These are phyloP conservation scores for Liquidambar formosana DNA, from an alignment of 164 flowering plant species.

Conservation along the genomic window DNA sequence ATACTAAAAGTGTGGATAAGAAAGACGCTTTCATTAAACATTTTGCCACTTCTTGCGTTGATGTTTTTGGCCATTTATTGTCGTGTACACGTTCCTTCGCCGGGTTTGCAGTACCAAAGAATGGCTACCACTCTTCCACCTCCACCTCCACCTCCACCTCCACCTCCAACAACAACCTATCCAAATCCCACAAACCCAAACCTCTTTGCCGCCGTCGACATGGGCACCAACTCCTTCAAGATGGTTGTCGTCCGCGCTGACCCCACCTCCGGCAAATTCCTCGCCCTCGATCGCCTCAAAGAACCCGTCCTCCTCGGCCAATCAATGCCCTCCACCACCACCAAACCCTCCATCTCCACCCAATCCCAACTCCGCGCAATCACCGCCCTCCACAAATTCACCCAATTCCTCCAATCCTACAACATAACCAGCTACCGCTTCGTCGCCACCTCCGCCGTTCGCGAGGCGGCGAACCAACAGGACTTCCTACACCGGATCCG, in stretches of 20 bases:
- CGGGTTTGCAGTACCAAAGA: too few relatives aligned
- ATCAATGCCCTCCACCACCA: slow-evolving; percentile 14
- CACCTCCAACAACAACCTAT: background rate
- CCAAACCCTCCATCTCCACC: slow-evolving; percentile 27
- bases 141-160: background rate
- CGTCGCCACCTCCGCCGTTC: slow-evolving; percentile 68
- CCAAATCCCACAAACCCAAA: slow-evolving; percentile 13
- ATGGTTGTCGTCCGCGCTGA: slow-evolving; percentile 47
- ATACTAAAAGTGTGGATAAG: too few relatives aligned
- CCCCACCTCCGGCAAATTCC: slow-evolving; percentile 49
- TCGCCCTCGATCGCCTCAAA: slow-evolving; percentile 46
- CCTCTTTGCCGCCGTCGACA: slow-evolving; percentile 65
- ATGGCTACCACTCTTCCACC: background rate
- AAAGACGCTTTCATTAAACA: too few relatives aligned
- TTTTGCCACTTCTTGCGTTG: too few relatives aligned
- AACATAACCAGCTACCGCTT: slow-evolving; percentile 14
- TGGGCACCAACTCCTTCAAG: slow-evolving; percentile 88
- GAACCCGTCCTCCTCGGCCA: slow-evolving; percentile 56
- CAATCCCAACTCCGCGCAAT: slow-evolving; percentile 42
- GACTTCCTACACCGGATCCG: slow-evolving; percentile 32
- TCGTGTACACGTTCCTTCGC: too few relatives aligned
- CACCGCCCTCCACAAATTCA: slow-evolving; percentile 43
- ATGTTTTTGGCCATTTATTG: too few relatives aligned
- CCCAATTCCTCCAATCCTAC: slow-evolving; percentile 23
- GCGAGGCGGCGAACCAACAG: slow-evolving; percentile 45